These are phyloP conservation scores for Polychytrium aggregatum DNA, from an alignment of 192 early-diverging fungal species.

Conservation along the genomic window DNA sequence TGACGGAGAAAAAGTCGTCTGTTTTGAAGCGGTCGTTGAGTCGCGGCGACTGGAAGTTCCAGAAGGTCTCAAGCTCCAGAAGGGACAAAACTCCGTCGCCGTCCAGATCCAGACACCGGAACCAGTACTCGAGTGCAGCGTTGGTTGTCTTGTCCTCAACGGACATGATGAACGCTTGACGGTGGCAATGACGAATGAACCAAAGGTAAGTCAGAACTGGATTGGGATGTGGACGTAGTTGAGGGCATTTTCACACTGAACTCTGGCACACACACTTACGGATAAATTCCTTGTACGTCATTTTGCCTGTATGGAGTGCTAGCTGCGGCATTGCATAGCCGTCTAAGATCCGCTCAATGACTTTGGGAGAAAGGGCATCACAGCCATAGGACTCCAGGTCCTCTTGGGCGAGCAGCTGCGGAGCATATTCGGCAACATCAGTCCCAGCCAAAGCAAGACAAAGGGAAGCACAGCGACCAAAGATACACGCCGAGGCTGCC, in stretches of 20 bases:
- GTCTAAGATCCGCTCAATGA: too few relatives aligned
- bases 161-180: conserved; percentile 49
- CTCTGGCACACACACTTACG: too few relatives aligned
- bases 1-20: conserved; percentile 31
- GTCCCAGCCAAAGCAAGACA: conserved; percentile 53
- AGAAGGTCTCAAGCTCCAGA: conserved; percentile 74
- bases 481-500: too few relatives aligned
- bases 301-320: too few relatives aligned
- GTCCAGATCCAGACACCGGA: conserved; percentile 78
- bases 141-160: conserved; percentile 67
- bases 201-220: too few relatives aligned
- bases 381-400: conserved; percentile 47
- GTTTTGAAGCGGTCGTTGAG: conserved; percentile 29
- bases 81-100: conserved; percentile 71
- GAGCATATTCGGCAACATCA: conserved; percentile 18
- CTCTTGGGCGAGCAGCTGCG: not conserved
- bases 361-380: conserved; percentile 47
- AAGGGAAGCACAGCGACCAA: too few relatives aligned
- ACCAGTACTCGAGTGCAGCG: conserved; percentile 66
- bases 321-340: too few relatives aligned
- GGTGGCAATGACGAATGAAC: not conserved
- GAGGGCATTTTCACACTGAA: too few relatives aligned
- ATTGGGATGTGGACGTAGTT: too few relatives aligned
- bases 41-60: conserved; percentile 57
- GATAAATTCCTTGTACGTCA: conserved; percentile 67